Evolutionary conservation across 2,329 filamentous ascomycete species (phyloP).

Genomic region (Neofusicoccum cordaticola): DNA sequence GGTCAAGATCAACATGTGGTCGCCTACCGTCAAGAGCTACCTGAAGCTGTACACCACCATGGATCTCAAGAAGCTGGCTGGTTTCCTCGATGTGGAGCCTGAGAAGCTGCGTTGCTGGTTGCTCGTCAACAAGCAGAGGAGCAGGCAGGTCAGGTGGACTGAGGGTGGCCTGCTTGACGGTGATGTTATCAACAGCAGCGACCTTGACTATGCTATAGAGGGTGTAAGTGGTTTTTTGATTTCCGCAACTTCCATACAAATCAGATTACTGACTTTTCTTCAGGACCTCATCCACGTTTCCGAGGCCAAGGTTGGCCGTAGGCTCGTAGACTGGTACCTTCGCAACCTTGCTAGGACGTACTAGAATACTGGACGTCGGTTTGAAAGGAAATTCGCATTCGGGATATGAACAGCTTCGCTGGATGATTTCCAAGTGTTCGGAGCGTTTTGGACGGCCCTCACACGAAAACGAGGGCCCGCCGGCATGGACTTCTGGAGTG

Average conservation of each 20-base stretch:
- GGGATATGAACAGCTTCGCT: not conserved
- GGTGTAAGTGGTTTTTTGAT: slow-evolving; percentile 60
- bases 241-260: not conserved
- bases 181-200: slow-evolving; percentile 87
- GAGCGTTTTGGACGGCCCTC: not conserved
- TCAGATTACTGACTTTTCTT: slow-evolving; percentile 23
- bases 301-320: slow-evolving; percentile 95
- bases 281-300: slow-evolving; percentile 97
- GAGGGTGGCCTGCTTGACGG: slow-evolving; percentile 89
- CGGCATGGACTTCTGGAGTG: not conserved
- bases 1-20: slow-evolving; percentile 99
- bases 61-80: slow-evolving; percentile 96
- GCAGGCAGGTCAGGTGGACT: slow-evolving; percentile 90
- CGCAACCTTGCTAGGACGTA: slow-evolving; percentile 95
- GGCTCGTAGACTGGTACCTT: slow-evolving; percentile 98
- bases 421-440: not conserved
- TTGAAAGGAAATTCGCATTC: not conserved
- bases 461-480: not conserved
- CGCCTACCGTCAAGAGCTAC: slow-evolving; percentile 96
- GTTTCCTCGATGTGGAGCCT: slow-evolving; percentile 95
- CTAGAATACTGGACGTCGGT: slow-evolving; percentile 45
- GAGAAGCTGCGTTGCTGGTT: slow-evolving; percentile 93
- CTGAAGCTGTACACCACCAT: slow-evolving; percentile 99
- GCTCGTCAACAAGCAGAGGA: slow-evolving; percentile 97
- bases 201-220: slow-evolving; percentile 96